Base-by-base conservation (phyloP, 23 red algal genomes). In the Gracilaria gracilis region DNA sequence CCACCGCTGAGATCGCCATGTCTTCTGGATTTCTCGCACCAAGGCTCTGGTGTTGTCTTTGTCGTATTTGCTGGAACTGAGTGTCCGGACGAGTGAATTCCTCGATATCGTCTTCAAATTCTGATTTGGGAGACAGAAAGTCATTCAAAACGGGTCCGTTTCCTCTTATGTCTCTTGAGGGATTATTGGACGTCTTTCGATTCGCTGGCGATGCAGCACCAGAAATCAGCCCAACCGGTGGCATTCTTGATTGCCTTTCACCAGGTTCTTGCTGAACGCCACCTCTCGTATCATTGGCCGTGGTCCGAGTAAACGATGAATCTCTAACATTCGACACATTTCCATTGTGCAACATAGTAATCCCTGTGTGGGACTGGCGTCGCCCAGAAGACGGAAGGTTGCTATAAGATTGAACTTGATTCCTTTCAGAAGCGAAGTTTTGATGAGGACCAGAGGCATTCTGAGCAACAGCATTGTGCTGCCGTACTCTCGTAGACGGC, bases 51-150 rank as follows among this genome's bases (percentile, higher is more conserved):
- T 38, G 34, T 1, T 53, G n/a, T 49, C 4, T 17, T 23, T 74
- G n/a, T 13, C 51, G 64, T 6, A 24, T 31, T 32, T 74, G 38
- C 15, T 57, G 62, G 33, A 59, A n/a, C 17, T 80, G 87, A 5
- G 85, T 79, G 28, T 80, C 50, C 17, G 75, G 47, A 23, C 37
- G 74, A 21, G 87, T 90, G 51, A 80, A 90, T 28, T 90, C 73
- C 36, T 64, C 35, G 35, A 90, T 90, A 11, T 90, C 74, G 8
- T 90, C 87, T 44, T 79, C 71, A 6, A 40, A 9, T 27, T 57
- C 71, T 17, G 71, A 62, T 34, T 70, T 47, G 14, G 84, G 67
- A 36, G 87, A 90, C 19, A 71, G 11, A 3, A 81, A n/a, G 54
- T 90, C 87, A 69, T 81, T 81, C 14, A 90, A 15, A 27, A 44